phyloP scores from a whole-genome alignment of 805 yeast genomes.

The Metschnikowia noctiluminum region DNA sequence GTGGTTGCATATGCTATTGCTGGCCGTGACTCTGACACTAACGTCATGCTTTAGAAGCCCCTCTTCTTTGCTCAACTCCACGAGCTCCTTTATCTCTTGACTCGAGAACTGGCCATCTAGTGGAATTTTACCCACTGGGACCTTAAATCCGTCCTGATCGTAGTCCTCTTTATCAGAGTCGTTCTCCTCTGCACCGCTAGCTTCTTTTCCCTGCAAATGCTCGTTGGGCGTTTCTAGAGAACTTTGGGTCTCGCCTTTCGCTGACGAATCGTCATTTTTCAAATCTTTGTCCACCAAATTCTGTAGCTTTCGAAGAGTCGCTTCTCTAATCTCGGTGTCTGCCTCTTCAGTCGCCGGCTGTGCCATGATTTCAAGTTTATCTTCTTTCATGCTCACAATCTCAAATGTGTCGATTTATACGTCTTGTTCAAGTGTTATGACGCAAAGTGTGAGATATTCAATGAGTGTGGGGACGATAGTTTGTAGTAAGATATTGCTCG shows the following conservation, averaged over 20 bases:
- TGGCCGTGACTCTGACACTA: conserved; percentile 24
- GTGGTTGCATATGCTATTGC: conserved; percentile 28
- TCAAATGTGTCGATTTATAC: not conserved
- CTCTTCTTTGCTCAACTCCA: conserved; percentile 29
- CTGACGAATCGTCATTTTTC: no score
- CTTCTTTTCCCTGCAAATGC: no score
- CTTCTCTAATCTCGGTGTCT: conserved; percentile 10
- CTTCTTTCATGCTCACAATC: conserved; percentile 3
- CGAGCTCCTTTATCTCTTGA: conserved; percentile 28
- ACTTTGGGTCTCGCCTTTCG: no score
- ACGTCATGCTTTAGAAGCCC: conserved; percentile 27
- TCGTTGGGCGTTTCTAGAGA: no score
- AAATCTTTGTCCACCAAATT: conserved; percentile 23
- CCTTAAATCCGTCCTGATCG: conserved; percentile 35
- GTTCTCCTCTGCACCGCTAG: not conserved
- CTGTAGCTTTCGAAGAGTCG: conserved; percentile 25
- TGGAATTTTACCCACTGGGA: conserved; percentile 39
- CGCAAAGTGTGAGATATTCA: no score
- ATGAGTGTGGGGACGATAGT: no score
- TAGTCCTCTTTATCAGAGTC: conserved; percentile 1
- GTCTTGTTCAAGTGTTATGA: not conserved
- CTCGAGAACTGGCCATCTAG: conserved; percentile 41
- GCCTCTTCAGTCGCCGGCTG: conserved; percentile 19
- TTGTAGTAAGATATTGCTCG: no score
- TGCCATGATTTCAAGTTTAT: conserved; percentile 26